Conservation (phyloP, 2,329 filamentous ascomycete genomes). For the Alternaria incomplexa region DNA sequence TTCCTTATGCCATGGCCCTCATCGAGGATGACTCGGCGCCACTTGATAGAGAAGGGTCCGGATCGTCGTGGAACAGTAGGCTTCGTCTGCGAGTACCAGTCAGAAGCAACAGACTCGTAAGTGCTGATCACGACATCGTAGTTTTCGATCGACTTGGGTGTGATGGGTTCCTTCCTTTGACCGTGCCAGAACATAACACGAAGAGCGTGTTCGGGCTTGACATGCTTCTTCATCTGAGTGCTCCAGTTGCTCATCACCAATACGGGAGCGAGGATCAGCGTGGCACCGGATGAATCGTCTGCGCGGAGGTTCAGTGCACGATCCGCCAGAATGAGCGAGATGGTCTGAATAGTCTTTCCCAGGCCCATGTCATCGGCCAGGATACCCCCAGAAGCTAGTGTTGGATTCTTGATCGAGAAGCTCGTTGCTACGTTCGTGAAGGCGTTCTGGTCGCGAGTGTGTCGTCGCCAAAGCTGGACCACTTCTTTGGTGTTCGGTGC, state of each 20-base stretch:
- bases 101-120: constrained; percentile 76
- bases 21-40: constrained; percentile 68
- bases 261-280: constrained; percentile 81
- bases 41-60: constrained; percentile 67
- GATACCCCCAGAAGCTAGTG: constrained; percentile 79
- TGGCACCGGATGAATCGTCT: constrained; percentile 56
- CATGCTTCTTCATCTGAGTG: constrained; percentile 76
- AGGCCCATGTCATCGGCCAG: constrained; percentile 93
- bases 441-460: constrained; percentile 43
- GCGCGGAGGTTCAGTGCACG: constrained; percentile 31
- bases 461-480: constrained; percentile 79
- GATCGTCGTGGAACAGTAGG: constrained; percentile 38
- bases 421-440: constrained; percentile 76
- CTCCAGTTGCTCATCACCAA: constrained; percentile 92
- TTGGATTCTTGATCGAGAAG: constrained; percentile 66
- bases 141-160: constrained; percentile 62
- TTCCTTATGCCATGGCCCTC: constrained; percentile 76
- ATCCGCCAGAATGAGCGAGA: constrained; percentile 75
- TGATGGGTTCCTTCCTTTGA: constrained; percentile 57
- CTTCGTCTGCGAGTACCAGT: constrained; percentile 61
- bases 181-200: constrained; percentile 79
- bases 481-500: constrained; percentile 62
- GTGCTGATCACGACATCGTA: constrained; percentile 84
- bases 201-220: constrained; percentile 67
- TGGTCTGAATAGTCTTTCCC: constrained; percentile 86